Base-by-base conservation (phyloP, 768 basidiomycete species). In the Cyclocybe aegerita region DNA sequence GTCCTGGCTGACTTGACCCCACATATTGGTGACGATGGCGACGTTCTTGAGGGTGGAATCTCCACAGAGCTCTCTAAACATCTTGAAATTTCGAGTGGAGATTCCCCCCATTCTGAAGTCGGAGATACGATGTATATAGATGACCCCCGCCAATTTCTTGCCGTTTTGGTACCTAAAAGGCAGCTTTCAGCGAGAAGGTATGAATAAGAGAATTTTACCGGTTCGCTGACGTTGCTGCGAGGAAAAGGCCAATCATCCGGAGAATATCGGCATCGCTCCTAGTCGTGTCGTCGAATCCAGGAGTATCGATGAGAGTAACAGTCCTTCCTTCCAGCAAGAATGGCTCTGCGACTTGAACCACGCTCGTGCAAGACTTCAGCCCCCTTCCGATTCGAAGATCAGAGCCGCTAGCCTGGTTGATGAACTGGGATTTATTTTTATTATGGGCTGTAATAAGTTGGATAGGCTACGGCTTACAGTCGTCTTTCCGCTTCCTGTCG, bases 221-320 rank as follows among this genome's bases (percentile, higher is more conserved):
- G 2, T 23, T 23, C 1, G 46, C 70, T 53, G 46, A 72, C 71
- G 62, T 48, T 4, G 56, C 57, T 2, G 65, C 59, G n/a, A 75
- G 60, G 43, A 65, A 71, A 41, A 69, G 46, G 0, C 77, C 73
- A 15, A 81, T 80, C 69, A 77, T 71, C 33, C 66, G 69, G 31
- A 81, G 64, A 14, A 81, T 62, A 7, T 78, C 76, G 0, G 72
- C 65, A 46, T 81, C 80, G 34, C 69, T 74, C 40, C 61, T 71
- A 1, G 60, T 66, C 1, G 79, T 76, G 56, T 83, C 79, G 48
- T 81, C 81, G 46, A 83, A 83, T 4, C 82, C 81, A 0, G 82
- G 82, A 0, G 82, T 83, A 53, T 83, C 82, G 40, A 83, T 71
- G 11, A 83, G 61, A 0, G 66, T 75, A 29, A 82, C 66, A 4